Evolutionary conservation across 805 yeast species (phyloP).

Genomic region (Ogataea paraovalis): DNA sequence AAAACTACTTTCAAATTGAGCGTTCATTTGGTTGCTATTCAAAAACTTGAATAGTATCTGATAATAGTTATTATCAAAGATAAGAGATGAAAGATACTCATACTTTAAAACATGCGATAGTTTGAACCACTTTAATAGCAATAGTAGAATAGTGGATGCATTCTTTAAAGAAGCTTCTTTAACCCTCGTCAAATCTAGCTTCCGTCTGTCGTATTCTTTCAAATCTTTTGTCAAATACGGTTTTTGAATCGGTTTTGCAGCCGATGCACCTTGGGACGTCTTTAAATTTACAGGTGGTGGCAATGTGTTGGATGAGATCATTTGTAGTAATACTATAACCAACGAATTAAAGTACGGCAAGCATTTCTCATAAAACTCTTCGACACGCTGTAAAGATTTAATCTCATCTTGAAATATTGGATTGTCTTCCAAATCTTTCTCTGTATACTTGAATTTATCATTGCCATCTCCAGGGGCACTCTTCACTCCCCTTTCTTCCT

Average conservation of each 20-base stretch:
- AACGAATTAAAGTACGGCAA: conserved; percentile 59
- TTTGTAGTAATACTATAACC: conserved; percentile 58
- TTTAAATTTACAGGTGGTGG: conserved; percentile 22
- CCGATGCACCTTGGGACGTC: conserved; percentile 12
- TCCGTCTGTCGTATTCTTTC: conserved; percentile 30
- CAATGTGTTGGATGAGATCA: conserved; percentile 49
- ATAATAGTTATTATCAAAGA: conserved; percentile 69
- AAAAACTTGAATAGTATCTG: conserved; percentile 33
- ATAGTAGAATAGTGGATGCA: conserved; percentile 46
- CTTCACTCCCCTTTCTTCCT: conserved; percentile 46
- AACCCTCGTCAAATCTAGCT: conserved; percentile 52
- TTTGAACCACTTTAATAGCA: conserved; percentile 74
- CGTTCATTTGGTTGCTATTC: conserved; percentile 26
- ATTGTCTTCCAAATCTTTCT: conserved; percentile 28
- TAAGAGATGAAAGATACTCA: conserved; percentile 64
- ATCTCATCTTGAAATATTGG: conserved; percentile 37
- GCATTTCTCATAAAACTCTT: conserved; percentile 49
- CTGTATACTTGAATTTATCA: conserved; percentile 17
- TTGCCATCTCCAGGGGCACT: not conserved
- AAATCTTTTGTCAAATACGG: conserved; percentile 15
- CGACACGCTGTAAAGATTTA: conserved; percentile 50
- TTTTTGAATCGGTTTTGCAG: conserved; percentile 20
- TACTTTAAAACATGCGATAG: conserved; percentile 71
- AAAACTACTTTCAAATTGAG: conserved; percentile 22
- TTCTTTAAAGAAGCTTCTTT: conserved; percentile 63